A percentile compares a stretch with the other conserved stretches of the same genome.
Evolutionary conservation across 1,139 yeast species (phyloP).

Genomic region (Suzukiozyma palmioleophila): DNA sequence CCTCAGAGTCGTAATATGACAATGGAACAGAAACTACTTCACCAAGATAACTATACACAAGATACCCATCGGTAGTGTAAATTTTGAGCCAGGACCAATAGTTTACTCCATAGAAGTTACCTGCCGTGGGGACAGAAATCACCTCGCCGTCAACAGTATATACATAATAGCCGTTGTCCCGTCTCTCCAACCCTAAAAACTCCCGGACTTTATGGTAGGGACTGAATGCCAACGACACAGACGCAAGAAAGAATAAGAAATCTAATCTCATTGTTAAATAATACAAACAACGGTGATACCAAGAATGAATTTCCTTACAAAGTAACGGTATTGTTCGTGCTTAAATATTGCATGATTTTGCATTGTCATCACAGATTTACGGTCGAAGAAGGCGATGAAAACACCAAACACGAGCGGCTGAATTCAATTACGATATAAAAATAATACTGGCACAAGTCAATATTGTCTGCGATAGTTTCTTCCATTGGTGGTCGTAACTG

Average conservation of each 20-base stretch:
- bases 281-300: no score
- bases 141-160: neutral
- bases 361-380: no score
- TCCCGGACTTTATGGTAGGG: neutral
- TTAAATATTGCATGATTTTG: no score
- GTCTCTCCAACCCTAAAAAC: neutral
- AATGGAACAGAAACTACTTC: neutral
- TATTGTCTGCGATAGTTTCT: no score
- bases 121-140: neutral
- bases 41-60: constrained; percentile 1
- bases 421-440: no score
- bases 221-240: neutral
- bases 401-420: no score
- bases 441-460: no score
- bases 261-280: neutral
- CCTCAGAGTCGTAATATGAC: neutral
- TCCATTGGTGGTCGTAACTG: no score
- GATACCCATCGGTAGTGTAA: neutral
- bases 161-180: neutral
- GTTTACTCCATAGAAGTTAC: neutral
- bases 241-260: neutral
- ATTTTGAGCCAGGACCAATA: neutral
- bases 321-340: no score
- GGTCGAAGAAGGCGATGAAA: no score
- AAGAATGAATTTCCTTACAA: no score